Evolutionary conservation across 2,329 filamentous ascomycete genomes (phyloP).

Genomic region (Neofusicoccum ribis): DNA sequence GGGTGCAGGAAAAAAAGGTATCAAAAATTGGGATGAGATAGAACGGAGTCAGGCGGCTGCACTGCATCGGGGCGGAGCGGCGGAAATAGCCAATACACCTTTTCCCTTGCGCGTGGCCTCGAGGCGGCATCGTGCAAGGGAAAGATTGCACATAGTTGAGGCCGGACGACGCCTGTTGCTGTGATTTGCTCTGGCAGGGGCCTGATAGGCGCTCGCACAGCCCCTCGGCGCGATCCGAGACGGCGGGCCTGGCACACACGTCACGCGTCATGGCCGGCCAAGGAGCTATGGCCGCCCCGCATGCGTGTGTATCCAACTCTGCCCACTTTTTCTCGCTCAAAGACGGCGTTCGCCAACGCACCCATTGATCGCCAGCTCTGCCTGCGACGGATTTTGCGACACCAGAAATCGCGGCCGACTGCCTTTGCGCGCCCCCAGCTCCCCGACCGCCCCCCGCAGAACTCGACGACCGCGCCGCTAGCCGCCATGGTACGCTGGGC

Average conservation of each 20-base stretch:
- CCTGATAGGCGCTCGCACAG: constrained; percentile 7
- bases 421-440: not conserved
- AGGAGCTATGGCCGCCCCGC: constrained; percentile 20
- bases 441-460: not conserved
- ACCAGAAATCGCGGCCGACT: not conserved
- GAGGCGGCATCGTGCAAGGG: not conserved
- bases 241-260: constrained; percentile 6
- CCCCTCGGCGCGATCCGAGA: constrained; percentile 5
- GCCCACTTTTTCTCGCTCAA: constrained; percentile 8
- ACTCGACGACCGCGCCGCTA: not conserved
- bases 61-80: not conserved
- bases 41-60: constrained; percentile 3
- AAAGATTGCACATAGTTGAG: not conserved
- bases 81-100: constrained; percentile 8
- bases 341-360: not conserved
- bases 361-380: constrained; percentile 2
- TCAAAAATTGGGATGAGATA: constrained; percentile 15
- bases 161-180: too few relatives aligned
- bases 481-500: constrained; percentile 41
- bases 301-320: constrained; percentile 6
- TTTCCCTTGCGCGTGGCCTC: not conserved
- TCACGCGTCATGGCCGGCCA: not conserved
- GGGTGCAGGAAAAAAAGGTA: not conserved
- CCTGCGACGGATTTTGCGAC: not conserved
- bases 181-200: not conserved